Evolutionary conservation across 805 yeast genomes (phyloP).

Genomic region (Scheffersomyces stipitis): DNA sequence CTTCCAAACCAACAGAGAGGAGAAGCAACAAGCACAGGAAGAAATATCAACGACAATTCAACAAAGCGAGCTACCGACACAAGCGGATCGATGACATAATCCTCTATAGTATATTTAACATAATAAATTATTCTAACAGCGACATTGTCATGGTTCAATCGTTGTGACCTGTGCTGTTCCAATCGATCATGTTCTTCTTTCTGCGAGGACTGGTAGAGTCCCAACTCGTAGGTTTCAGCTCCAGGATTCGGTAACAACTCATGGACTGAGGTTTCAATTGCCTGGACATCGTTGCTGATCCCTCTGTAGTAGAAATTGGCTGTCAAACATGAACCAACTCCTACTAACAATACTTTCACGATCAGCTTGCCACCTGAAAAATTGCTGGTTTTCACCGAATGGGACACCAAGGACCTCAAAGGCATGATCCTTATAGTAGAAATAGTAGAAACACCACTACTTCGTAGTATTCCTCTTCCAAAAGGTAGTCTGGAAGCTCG

Average conservation of each 20-base stretch:
- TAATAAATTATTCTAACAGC: slow-evolving; percentile 32
- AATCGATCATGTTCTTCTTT: slow-evolving; percentile 47
- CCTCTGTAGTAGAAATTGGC: no score
- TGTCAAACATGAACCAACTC: no score
- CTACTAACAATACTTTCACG: no score
- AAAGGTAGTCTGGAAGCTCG: no score
- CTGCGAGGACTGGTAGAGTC: slow-evolving; percentile 61
- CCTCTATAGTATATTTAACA: slow-evolving; percentile 46
- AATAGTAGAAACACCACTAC: no score
- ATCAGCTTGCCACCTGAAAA: no score
- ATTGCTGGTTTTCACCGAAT: no score
- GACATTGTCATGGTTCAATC: slow-evolving; percentile 17
- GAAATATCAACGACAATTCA: slow-evolving; percentile 62
- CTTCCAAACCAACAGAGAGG: slow-evolving; percentile 66
- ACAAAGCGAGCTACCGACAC: slow-evolving; percentile 66
- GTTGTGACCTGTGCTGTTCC: slow-evolving; percentile 28
- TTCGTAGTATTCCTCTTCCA: no score
- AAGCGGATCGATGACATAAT: slow-evolving; percentile 66
- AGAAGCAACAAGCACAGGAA: slow-evolving; percentile 65
- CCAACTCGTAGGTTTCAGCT: slow-evolving; percentile 71
- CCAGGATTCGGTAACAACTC: slow-evolving; percentile 43
- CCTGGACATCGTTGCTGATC: slow-evolving; percentile 28
- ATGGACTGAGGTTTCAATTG: slow-evolving; percentile 34
- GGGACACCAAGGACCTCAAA: no score
- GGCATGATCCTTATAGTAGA: no score